Percentiles rank a stretch among this genome's conserved stretches.
phyloP scores from a whole-genome alignment of 805 yeast species.

The Teunomyces aglyptinius region DNA sequence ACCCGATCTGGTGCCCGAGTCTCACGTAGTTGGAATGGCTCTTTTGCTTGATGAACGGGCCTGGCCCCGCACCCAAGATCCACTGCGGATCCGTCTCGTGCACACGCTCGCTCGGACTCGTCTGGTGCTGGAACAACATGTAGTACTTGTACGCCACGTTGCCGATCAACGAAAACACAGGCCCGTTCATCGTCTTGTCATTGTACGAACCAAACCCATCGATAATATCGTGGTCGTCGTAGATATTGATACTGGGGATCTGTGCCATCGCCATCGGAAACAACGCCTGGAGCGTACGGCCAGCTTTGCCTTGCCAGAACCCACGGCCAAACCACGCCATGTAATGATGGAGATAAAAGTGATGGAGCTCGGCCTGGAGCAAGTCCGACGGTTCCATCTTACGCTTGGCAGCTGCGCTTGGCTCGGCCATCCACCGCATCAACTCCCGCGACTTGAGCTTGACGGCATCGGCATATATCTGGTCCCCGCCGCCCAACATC shows the following conservation, averaged over 20 bases:
- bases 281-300: slow-evolving; percentile 62
- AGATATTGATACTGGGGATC: slow-evolving; percentile 83
- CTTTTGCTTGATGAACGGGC: slow-evolving; percentile 66
- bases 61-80: slow-evolving; percentile 57
- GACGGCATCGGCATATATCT: slow-evolving; percentile 83
- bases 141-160: slow-evolving; percentile 79
- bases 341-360: slow-evolving; percentile 72
- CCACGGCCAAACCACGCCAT: slow-evolving; percentile 90
- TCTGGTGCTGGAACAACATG: slow-evolving; percentile 88
- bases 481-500: slow-evolving; percentile 98
- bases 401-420: slow-evolving; percentile 45
- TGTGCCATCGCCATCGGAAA: slow-evolving; percentile 76
- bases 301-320: slow-evolving; percentile 69
- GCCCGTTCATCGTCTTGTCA: slow-evolving; percentile 69
- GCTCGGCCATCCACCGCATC: slow-evolving; percentile 61
- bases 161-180: slow-evolving; percentile 72
- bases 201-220: slow-evolving; percentile 94
- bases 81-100: slow-evolving; percentile 47
- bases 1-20: slow-evolving; percentile 69
- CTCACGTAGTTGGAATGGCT: slow-evolving; percentile 71
- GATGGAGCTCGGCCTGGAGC: slow-evolving; percentile 53
- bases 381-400: slow-evolving; percentile 42
- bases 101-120: slow-evolving; percentile 44
- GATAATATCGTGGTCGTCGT: slow-evolving; percentile 94
- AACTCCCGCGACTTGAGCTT: slow-evolving; percentile 55